Evolutionary conservation across 192 early-diverging fungal genomes (phyloP).

Genomic region (Entomortierella beljakovae): DNA sequence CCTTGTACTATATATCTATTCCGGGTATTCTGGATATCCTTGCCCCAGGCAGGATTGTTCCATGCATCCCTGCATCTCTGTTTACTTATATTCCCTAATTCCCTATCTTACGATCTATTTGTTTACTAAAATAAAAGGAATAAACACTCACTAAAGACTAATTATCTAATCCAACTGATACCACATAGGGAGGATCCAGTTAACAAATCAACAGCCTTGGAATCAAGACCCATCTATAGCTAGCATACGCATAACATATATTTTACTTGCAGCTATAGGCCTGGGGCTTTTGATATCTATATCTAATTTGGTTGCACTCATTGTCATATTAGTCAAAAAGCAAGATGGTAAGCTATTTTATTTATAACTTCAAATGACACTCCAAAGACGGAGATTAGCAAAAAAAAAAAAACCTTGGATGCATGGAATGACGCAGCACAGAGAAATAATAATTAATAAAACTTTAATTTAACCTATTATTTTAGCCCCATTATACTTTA

Average conservation of each 20-base stretch:
- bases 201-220: slow-evolving; percentile 25
- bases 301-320: slow-evolving; percentile 21
- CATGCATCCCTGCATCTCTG: slow-evolving; percentile 30
- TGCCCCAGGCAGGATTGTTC: slow-evolving; percentile 7
- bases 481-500: no score
- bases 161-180: not conserved
- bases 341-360: slow-evolving; percentile 18
- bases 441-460: no score
- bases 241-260: slow-evolving; percentile 8
- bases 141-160: not conserved
- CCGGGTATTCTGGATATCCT: no score
- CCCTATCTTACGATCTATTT: not conserved
- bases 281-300: slow-evolving; percentile 32
- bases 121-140: not conserved
- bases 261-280: slow-evolving; percentile 14
- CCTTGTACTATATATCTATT: not conserved
- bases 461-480: not conserved
- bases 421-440: no score
- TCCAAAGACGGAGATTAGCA: not conserved
- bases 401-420: no score
- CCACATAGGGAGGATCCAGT: slow-evolving; percentile 28
- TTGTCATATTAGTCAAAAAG: slow-evolving; percentile 25
- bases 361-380: not conserved
- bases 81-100: slow-evolving; percentile 1
- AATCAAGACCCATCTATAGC: slow-evolving; percentile 14